Evolutionary conservation across 192 early-diverging fungal genomes (phyloP).

Genomic region (Globomyces pollinis-pini): DNA sequence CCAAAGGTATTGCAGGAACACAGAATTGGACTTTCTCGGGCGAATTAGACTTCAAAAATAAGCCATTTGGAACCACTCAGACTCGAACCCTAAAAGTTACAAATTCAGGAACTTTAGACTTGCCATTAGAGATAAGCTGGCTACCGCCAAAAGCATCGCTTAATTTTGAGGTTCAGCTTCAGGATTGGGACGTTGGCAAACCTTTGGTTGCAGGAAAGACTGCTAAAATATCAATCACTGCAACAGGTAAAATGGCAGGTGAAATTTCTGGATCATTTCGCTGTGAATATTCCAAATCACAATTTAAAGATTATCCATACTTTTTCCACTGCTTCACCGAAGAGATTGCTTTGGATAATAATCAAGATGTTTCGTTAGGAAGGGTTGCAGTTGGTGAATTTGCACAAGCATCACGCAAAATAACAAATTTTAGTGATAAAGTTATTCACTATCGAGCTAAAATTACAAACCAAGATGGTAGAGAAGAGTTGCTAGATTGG

Average conservation of each 20-base stretch:
- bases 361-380: constrained; percentile 38
- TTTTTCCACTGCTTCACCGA: constrained; percentile 40
- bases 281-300: background rate
- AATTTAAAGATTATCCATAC: constrained; percentile 26
- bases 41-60: constrained; percentile 33
- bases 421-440: constrained; percentile 42
- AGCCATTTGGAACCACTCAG: constrained; percentile 41
- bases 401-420: constrained; percentile 17
- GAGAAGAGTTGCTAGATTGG: constrained; percentile 4
- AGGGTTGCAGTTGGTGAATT: constrained; percentile 43
- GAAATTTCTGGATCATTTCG: constrained; percentile 9
- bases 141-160: constrained; percentile 16
- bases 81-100: constrained; percentile 21
- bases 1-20: constrained; percentile 25
- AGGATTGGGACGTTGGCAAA: constrained; percentile 15
- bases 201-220: constrained; percentile 1
- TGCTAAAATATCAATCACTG: background rate
- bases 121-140: constrained; percentile 33
- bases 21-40: constrained; percentile 35
- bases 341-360: constrained; percentile 36
- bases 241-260: constrained; percentile 33
- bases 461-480: constrained; percentile 26
- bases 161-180: constrained; percentile 1
- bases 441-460: constrained; percentile 36
- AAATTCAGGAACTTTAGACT: constrained; percentile 38